phyloP scores from a whole-genome alignment of 345 rosid genomes.

The Rhizophora apiculata region DNA sequence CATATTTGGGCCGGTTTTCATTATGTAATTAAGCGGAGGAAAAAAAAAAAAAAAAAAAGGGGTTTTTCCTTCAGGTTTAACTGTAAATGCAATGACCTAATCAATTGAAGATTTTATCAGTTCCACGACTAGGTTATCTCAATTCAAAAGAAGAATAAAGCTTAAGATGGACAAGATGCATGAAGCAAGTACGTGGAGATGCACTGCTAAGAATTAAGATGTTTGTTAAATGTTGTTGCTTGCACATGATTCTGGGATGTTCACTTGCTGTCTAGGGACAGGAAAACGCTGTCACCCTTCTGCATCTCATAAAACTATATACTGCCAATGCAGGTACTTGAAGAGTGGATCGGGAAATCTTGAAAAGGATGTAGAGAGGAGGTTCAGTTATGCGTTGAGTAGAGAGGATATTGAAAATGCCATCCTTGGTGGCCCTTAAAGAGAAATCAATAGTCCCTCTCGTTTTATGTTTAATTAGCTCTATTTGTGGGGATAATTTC shows the following conservation, averaged over 20 bases:
- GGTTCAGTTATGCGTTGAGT: slow-evolving; percentile 92
- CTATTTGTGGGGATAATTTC: neutral
- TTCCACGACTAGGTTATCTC: no score
- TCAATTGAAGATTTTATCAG: no score
- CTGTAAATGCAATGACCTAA: no score
- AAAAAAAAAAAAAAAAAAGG: no score
- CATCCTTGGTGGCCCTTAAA: slow-evolving; percentile 84
- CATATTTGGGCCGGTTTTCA: no score
- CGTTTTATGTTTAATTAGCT: neutral
- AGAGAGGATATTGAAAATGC: slow-evolving; percentile 93
- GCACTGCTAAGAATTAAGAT: neutral
- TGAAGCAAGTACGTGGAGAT: neutral
- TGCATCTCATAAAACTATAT: slow-evolving; percentile 8
- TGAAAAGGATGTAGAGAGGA: slow-evolving; percentile 87
- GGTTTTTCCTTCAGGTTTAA: no score
- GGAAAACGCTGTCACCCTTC: neutral
- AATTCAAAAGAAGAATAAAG: no score
- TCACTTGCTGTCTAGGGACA: neutral
- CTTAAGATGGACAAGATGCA: neutral
- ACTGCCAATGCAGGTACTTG: slow-evolving; percentile 57
- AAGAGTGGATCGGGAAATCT: slow-evolving; percentile 90
- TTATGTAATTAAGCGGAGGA: no score
- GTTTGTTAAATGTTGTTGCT: neutral
- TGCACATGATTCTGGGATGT: slow-evolving; percentile 1
- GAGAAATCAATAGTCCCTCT: slow-evolving; percentile 13